Base-by-base conservation (phyloP, 208 protist species). In the Crithidia thermophila region DNA sequence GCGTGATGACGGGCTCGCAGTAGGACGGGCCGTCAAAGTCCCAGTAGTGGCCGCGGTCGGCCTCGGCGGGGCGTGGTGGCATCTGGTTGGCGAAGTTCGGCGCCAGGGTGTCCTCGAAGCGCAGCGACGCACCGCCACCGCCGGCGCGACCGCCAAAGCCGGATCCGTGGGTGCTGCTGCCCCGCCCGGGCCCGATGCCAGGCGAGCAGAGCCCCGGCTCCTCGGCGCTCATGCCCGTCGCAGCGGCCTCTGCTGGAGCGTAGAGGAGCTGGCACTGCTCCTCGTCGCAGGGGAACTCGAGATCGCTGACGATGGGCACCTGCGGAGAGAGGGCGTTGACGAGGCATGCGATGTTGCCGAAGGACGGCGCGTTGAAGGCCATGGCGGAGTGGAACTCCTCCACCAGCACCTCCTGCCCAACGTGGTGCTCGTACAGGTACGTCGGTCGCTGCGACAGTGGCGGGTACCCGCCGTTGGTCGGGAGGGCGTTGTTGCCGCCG, bases 261-360 rank as follows among this genome's bases (percentile, higher is more conserved):
- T 25, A 61, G 42, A 77, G 42, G 28, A 78, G 53, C 18, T 56
- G 46, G 52, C 65, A 72, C 9, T 59, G 56, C 34, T 77, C 70
- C 57, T 81, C 82, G 46, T 82, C 51, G 42, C 61, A 72, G 6
- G 77, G 66, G 18, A 77, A 80, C 53, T 85, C 82, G 3, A 87
- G 30, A n/a, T 81, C 57, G 42, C 80, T 66, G 16, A 64, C 53
- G 14, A 90, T 74, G 28, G 72, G 67, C 23, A 93, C 82, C 60
- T 78, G 55, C 9, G 90, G 90, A 4, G 86, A 79, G 51, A 93
- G 55, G 45, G 87, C 74, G 46, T 88, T 40, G 23, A 95, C 64
- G 33, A 95, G 76, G 49, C 80, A 91, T 39, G 80, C 87, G 21
- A 90, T 77, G 59, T 95, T 95, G 59, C 90, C 90, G 50, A 85